A percentile compares a stretch with the other conserved stretches of the same genome.
phyloP scores from a whole-genome alignment of 768 basidiomycete genomes.

The Podaxis sp. region DNA sequence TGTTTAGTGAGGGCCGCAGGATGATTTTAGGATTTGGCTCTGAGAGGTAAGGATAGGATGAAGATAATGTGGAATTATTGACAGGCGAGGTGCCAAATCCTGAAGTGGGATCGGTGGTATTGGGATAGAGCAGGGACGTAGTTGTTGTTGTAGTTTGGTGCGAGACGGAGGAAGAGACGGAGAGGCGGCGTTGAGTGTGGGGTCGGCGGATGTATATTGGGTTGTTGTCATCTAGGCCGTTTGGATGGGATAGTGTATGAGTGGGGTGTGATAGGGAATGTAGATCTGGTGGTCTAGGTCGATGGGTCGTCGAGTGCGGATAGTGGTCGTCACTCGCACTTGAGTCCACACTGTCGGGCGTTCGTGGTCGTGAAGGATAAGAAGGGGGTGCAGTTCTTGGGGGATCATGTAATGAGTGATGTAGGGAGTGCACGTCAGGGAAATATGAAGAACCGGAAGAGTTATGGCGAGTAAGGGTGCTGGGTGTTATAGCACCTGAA shows the following conservation, averaged over 20 bases:
- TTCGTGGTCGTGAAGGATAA: constrained; percentile 34
- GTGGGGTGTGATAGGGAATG: constrained; percentile 15
- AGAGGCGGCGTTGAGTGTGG: constrained; percentile 33
- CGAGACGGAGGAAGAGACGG: constrained; percentile 60
- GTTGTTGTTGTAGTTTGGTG: constrained; percentile 44
- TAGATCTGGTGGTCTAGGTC: constrained; percentile 44
- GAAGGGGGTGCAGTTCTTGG: constrained; percentile 4
- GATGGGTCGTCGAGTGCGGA: constrained; percentile 34
- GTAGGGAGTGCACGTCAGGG: constrained; percentile 5
- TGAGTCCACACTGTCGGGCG: constrained; percentile 54
- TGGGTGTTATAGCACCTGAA: constrained; percentile 27
- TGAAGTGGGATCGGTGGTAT: constrained; percentile 14
- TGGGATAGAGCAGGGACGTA: constrained; percentile 11
- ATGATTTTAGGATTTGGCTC: constrained; percentile 56
- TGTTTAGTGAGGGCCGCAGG: constrained; percentile 63
- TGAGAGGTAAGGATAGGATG: constrained; percentile 15
- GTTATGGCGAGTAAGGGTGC: constrained; percentile 24
- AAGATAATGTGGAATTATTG: background rate
- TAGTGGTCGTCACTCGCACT: constrained; percentile 38
- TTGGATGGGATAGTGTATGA: constrained; percentile 12
- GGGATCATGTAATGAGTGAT: background rate
- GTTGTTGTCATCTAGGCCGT: constrained; percentile 4
- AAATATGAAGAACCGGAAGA: constrained; percentile 27
- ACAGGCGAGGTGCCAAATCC: constrained; percentile 17
- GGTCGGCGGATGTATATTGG: constrained; percentile 27